Evolutionary conservation across 2,329 filamentous ascomycete species (phyloP), one percentile per base, ranked within the genome.

Genomic region (Sphaerostilbella broomeana): DNA sequence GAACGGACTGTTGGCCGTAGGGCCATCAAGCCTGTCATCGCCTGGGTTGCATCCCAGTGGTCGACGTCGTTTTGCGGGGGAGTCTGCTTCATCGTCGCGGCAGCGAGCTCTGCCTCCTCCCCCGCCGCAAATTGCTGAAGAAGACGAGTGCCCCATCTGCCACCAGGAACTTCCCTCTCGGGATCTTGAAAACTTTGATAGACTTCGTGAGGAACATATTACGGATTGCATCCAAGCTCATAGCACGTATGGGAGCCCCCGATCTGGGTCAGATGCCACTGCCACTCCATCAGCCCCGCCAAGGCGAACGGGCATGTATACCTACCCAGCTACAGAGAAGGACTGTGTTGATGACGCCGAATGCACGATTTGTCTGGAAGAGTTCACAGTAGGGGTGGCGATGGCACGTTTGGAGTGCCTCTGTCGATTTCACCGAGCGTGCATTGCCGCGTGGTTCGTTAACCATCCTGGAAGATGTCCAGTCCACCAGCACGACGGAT

Each of bases 91-190:
- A 4, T 63, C 64, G 2, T 59, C 61, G 4, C 52, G 58, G 13
- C 64, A 58, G 26, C 65, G 61, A 17, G 63, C 59, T 19, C 53
- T 61, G 25, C 66, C 63, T 1, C 66, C 63, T 4, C 68, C 67
- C 9, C 69, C 65, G 1, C 69, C 65, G 1, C 75, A 72, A 40
- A 69, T 75, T 51, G 67, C 70, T 5, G 85, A 89, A 56, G 84
- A 88, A 54, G 84, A 89, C 54, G 81, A 86, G 51, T 90, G 85
- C 46, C 84, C 84, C 1, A 74, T 89, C 30, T 90, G 85, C 51
- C 83, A 85, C 52, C 63, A 68, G 25, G 82, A 87, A 59, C 68
- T 88, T 4, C 83, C 84, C 1, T 72, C 76, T 2, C 65, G 68
- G 13, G 58, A 57, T 4, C 63, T 80, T 2, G 57, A 69, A 2